Evolutionary conservation across 2,329 filamentous ascomycete species (phyloP).

Genomic region (Fusarium staphyleae): DNA sequence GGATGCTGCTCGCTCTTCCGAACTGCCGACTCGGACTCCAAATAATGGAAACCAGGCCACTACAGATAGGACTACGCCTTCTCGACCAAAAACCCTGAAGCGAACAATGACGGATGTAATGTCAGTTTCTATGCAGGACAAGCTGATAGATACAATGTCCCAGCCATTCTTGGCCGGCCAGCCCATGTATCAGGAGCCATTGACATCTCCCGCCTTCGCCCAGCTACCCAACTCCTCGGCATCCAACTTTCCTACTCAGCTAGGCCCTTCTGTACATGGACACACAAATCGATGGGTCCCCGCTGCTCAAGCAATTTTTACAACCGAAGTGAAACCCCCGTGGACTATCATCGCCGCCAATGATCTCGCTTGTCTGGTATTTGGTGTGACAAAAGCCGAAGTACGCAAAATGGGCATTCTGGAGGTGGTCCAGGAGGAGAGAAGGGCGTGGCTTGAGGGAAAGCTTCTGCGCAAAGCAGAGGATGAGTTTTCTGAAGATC

Average conservation of each 20-base stretch:
- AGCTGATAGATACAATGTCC: constrained; percentile 83
- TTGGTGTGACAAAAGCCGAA: constrained; percentile 97
- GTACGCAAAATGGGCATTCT: constrained; percentile 94
- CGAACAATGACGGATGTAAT: constrained; percentile 87
- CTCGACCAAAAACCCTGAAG: constrained; percentile 74
- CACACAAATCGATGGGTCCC: constrained; percentile 91
- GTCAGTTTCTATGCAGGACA: constrained; percentile 77
- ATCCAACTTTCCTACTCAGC: constrained; percentile 54
- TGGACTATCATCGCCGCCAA: constrained; percentile 98
- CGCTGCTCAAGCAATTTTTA: constrained; percentile 95
- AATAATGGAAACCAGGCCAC: constrained; percentile 64
- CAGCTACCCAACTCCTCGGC: constrained; percentile 49
- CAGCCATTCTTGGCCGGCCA: constrained; percentile 73
- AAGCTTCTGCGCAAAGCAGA: constrained; percentile 70
- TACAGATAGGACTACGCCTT: constrained; percentile 59
- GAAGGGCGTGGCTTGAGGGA: constrained; percentile 86
- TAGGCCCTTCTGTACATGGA: constrained; percentile 74
- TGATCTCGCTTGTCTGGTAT: constrained; percentile 95
- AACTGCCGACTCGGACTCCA: constrained; percentile 60
- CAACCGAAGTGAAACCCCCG: constrained; percentile 86
- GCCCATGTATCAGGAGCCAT: constrained; percentile 47
- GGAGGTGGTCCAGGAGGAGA: constrained; percentile 90
- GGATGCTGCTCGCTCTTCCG: constrained; percentile 48
- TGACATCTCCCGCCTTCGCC: constrained; percentile 53
- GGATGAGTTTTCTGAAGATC: constrained; percentile 43